These are phyloP conservation scores for Populus davidiana DNA, from an alignment of 345 rosid genomes.

Conservation along the genomic window DNA sequence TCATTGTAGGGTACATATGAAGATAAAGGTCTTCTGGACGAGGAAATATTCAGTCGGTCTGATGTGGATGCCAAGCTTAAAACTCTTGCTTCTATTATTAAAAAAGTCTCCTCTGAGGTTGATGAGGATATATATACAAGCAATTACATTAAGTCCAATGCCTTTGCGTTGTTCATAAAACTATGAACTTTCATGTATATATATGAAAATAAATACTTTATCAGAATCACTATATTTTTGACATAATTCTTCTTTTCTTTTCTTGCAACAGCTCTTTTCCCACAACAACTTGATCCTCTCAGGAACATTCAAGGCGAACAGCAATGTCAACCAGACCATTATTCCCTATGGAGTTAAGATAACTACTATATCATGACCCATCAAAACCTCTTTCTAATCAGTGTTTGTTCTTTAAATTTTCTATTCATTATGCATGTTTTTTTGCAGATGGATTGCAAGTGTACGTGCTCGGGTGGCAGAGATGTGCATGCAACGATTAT, in stretches of 20 bases:
- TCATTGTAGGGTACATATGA: constrained; percentile 23
- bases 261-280: background rate
- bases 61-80: constrained; percentile 33
- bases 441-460: constrained; percentile 47
- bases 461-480: constrained; percentile 47
- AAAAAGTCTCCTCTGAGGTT: constrained; percentile 49
- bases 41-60: constrained; percentile 17
- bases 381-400: background rate
- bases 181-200: no score
- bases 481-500: constrained; percentile 44
- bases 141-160: background rate
- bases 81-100: constrained; percentile 29
- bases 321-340: background rate
- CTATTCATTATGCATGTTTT: background rate
- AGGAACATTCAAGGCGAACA: background rate
- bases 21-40: constrained; percentile 8
- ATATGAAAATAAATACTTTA: background rate
- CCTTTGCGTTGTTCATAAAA: background rate
- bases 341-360: background rate
- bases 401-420: background rate
- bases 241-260: background rate
- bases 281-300: background rate
- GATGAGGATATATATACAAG: background rate
- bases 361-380: background rate
- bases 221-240: background rate